Base-by-base conservation (phyloP, 805 yeast genomes). In the Groenewaldozyma tartarivorans region DNA sequence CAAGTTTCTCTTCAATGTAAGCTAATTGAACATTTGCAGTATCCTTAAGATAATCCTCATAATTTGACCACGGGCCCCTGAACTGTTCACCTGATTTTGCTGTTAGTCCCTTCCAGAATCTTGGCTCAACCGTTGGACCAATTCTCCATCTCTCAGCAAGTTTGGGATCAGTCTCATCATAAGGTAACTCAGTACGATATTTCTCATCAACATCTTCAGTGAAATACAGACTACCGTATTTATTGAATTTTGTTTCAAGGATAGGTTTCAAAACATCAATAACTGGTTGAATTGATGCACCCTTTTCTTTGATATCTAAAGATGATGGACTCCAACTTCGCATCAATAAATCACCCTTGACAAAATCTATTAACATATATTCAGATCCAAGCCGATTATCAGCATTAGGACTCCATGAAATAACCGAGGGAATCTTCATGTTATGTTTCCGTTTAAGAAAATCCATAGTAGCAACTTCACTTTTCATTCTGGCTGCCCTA, bases 381-480 rank as follows among this genome's bases (percentile, higher is more conserved):
- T 95, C 95, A 24, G 77, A 61, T 39, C 76, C 74, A 26, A 88
- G 55, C 11, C 77, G 70, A 57, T 88, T 90, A 35, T 72, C 61
- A 18, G 67, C 61, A 21, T 74, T 67, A 44, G 86, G 85, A 54
- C 77, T 82, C 55, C 74, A 68, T 2, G 81, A 72, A 41, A 76
- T 64, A 9, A 84, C 82, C 51, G 74, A 76, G 33, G 96, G 96
- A 34, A 83, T 83, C 19, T 72, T 70, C 37, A 81, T 60, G 9
- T 76, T 77, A 41, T 83, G 62, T 56, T 85, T 84, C 48, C 72
- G 61, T 27, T 68, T 60, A 41, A 80, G 69, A 60, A 83, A 92
- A 61, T 90, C 97, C 69, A 84, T 67, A 1, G 97, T 90, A 17
- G 98, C 98, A 40, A 79, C 96, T 61, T 90, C 98, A 57, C 87